Percentiles rank a stretch among this genome's conserved stretches.
Evolutionary conservation across 805 yeast species (phyloP).

Genomic region (Zygosaccharomyces gambellarensis): DNA sequence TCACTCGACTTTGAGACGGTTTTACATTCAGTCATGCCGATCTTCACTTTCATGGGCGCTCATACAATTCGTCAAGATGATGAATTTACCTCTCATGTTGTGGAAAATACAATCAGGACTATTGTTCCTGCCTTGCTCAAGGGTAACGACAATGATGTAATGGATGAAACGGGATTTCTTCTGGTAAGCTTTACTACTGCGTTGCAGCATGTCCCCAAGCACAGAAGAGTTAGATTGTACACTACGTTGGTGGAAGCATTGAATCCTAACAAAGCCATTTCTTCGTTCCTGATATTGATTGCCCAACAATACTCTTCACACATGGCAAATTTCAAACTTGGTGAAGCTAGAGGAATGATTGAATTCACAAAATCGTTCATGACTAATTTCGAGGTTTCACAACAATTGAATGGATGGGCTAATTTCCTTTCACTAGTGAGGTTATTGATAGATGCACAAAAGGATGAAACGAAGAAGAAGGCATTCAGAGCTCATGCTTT

Average conservation of each 20-base stretch:
- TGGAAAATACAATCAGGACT: conserved; percentile 82
- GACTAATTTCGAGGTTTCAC: conserved; percentile 60
- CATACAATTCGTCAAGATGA: conserved; percentile 95
- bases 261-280: conserved; percentile 62
- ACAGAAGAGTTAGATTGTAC: conserved; percentile 83
- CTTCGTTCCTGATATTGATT: conserved; percentile 67
- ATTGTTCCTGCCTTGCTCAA: conserved; percentile 86
- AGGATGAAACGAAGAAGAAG: conserved; percentile 37
- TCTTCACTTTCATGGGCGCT: conserved; percentile 98
- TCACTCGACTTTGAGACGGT: conserved; percentile 85
- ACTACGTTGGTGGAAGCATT: conserved; percentile 72
- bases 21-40: conserved; percentile 97
- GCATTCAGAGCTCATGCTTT: conserved; percentile 49
- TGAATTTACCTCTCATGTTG: conserved; percentile 86
- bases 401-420: conserved; percentile 55
- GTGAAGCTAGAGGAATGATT: conserved; percentile 61
- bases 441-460: conserved; percentile 36
- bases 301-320: conserved; percentile 70
- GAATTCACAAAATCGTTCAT: conserved; percentile 72
- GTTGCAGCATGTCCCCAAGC: conserved; percentile 92
- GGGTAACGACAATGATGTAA: conserved; percentile 36
- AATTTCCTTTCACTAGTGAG: conserved; percentile 42
- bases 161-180: conserved; percentile 74
- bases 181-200: conserved; percentile 90
- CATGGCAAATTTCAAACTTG: conserved; percentile 49